Base-by-base conservation (phyloP, 2,329 filamentous ascomycete genomes). In the Ophiostoma populinum region DNA sequence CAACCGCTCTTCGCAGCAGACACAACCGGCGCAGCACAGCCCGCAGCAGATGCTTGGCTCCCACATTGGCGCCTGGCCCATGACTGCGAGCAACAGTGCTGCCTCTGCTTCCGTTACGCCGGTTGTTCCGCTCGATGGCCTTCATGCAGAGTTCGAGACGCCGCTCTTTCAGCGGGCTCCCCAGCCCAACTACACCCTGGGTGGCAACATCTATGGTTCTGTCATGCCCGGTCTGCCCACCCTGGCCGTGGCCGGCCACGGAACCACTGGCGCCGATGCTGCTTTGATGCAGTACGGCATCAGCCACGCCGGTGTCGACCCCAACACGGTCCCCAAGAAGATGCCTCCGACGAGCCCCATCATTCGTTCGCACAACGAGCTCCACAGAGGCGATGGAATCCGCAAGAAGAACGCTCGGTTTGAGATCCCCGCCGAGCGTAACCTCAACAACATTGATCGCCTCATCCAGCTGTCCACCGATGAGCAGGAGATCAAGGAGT, bases 401-500 rank as follows among this genome's bases (percentile, higher is more conserved):
- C 74, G 90, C 50, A 98, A 98, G 75, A 95, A 95, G 78, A 98
- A 95, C 51, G 85, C 86, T 45, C 80, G 87, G 46, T 94, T 95
- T 57, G 87, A 95, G 51, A 98, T 98, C 46, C 90, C 90, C 8
- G 75, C 81, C 29, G 90, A 94, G 59, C 74, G 86, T 42, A 95
- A 86, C 50, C 70, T 98, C 47, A 76, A 71, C 63, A 95, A 92
- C 59, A 95, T 98, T 57, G 90, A 98, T 55, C 70, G 82, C 42
- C 67, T 95, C 51, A 95, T 98, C 56, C 68, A 77, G 35, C 75
- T 82, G 57, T 87, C 83, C 24, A 83, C 73, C 37, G 79, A 92
- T 55, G 87, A 95, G 50, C 75, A 90, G 45, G 79, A 92, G 62
- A 80, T 93, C 62, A 95, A 93, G 67, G 86, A 95, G 61, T 68